These are phyloP conservation scores for Moelleriella libera DNA, from an alignment of 2,329 filamentous ascomycete genomes.

Conservation along the genomic window DNA sequence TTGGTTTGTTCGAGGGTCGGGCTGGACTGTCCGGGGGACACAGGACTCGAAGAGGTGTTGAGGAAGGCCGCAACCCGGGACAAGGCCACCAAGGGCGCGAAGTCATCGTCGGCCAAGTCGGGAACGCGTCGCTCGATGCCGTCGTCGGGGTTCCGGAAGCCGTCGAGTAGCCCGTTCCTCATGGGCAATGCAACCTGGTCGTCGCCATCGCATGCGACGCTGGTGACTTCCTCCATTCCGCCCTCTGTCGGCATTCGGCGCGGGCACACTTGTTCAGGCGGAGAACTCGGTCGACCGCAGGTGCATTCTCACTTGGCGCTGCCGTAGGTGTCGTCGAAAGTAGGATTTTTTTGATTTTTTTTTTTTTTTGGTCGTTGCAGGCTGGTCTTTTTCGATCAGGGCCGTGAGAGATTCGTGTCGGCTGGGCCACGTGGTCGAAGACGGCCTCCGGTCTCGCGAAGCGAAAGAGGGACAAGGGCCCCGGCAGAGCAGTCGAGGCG, in stretches of 20 bases:
- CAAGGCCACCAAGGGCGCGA: conserved; percentile 20
- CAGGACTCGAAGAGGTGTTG: conserved; percentile 39
- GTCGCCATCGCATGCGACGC: conserved; percentile 1
- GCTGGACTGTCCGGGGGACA: conserved; percentile 38
- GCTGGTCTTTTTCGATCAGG: background rate
- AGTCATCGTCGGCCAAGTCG: conserved; percentile 14
- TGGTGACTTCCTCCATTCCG: conserved; percentile 3
- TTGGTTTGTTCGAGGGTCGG: conserved; percentile 34
- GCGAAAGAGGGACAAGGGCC: background rate
- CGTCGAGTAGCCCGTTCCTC: conserved; percentile 1
- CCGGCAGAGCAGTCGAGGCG: background rate
- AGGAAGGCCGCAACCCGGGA: conserved; percentile 21
- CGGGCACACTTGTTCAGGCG: background rate
- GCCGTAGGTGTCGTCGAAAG: background rate
- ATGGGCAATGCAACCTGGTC: conserved; percentile 2
- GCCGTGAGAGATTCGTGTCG: background rate
- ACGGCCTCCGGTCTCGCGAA: background rate
- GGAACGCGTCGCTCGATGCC: background rate
- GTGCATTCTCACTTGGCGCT: conserved; percentile 4
- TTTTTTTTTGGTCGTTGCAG: background rate
- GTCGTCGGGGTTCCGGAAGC: conserved; percentile 5
- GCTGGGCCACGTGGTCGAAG: background rate
- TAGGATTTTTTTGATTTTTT: background rate
- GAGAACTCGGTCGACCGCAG: background rate
- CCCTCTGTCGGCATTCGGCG: background rate